Conservation (phyloP, 73 alveolate genomes). For the Durusdinium trenchii region DNA sequence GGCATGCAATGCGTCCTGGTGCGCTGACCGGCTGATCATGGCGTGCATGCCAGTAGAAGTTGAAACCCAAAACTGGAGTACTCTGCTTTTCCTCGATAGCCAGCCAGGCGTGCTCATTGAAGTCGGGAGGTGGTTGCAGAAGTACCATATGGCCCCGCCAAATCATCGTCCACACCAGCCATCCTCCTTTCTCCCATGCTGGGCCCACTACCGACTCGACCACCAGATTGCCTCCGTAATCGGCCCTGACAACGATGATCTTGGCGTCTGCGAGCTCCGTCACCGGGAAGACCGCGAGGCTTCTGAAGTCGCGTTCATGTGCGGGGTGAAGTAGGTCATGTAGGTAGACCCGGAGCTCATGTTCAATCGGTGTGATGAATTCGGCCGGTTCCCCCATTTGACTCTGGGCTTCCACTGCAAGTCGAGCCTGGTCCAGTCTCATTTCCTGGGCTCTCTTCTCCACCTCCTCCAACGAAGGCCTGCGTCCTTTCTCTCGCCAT, state of each 20-base stretch:
- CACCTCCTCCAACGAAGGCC: not conserved
- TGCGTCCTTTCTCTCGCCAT: too few relatives aligned
- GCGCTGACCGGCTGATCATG: not conserved
- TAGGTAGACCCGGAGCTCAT: constrained; percentile 27
- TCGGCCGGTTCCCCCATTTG: not conserved
- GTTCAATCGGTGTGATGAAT: not conserved
- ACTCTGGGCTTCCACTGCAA: not conserved
- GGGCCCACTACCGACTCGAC: constrained; percentile 15
- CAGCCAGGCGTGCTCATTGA: not conserved
- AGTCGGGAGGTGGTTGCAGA: not conserved
- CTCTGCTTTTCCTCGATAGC: not conserved
- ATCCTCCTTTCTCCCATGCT: not conserved
- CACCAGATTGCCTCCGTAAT: not conserved
- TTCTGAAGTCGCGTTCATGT: constrained; percentile 35
- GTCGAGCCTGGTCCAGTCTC: not conserved
- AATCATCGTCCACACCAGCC: not conserved
- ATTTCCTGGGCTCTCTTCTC: not conserved
- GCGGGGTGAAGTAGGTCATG: constrained; percentile 7
- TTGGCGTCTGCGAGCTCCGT: not conserved
- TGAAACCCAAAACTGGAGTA: constrained; percentile 23
- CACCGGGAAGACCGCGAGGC: not conserved
- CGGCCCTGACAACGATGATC: not conserved
- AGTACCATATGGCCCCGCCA: constrained; percentile 58
- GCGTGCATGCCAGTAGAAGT: constrained; percentile 36
- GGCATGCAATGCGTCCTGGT: not conserved